Conservation (phyloP, 1,139 yeast genomes). For the Candida frijolesensis region DNA sequence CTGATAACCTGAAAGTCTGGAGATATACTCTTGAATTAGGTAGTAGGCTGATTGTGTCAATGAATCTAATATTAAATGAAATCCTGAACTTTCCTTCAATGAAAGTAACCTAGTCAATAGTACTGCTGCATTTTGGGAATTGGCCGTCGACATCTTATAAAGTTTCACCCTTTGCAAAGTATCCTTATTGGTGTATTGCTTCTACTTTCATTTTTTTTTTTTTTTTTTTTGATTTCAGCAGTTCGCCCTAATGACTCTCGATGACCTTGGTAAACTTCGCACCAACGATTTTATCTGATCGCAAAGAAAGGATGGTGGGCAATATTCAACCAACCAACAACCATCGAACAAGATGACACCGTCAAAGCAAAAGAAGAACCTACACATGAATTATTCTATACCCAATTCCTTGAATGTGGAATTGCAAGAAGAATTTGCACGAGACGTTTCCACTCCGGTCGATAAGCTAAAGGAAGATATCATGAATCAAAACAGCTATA, state of each 20-base stretch:
- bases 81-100: conserved; percentile 72
- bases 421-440: conserved; percentile 25
- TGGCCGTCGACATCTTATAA: neutral
- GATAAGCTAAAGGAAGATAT: conserved; percentile 23
- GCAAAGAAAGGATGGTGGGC: neutral
- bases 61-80: conserved; percentile 68
- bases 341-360: neutral
- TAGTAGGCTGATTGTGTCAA: conserved; percentile 65
- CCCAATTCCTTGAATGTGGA: conserved; percentile 31
- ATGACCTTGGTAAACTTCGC: neutral
- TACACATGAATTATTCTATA: conserved; percentile 36
- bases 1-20: conserved; percentile 27
- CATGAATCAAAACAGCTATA: conserved; percentile 21
- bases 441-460: conserved; percentile 23
- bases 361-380: conserved; percentile 17
- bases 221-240: neutral
- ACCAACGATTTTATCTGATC: neutral
- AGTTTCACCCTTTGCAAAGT: neutral
- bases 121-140: conserved; percentile 54
- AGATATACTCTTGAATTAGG: conserved; percentile 59
- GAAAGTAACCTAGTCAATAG: conserved; percentile 63
- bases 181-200: too few relatives aligned
- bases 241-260: neutral
- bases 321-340: neutral
- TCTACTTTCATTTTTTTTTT: neutral